These are phyloP conservation scores for Entamoeba moshkovskii DNA, from an alignment of 208 protist species.

Conservation along the genomic window DNA sequence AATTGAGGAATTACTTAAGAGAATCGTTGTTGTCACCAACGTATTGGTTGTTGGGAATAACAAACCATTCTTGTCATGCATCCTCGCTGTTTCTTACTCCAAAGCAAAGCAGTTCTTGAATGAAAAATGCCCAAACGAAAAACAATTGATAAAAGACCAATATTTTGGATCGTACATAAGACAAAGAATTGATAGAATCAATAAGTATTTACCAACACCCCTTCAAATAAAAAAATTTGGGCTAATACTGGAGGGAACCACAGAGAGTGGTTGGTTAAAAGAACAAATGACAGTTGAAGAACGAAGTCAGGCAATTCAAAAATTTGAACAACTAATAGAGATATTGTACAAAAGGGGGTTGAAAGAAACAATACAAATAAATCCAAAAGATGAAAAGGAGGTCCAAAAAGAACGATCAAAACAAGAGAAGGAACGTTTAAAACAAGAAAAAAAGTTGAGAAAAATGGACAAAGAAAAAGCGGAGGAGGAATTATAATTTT, in stretches of 20 bases:
- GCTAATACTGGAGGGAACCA: background rate
- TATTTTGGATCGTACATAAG: background rate
- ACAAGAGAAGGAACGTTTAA: background rate
- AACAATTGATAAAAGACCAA: background rate
- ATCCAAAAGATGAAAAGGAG: background rate
- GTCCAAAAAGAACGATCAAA: background rate
- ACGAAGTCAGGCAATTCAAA: background rate
- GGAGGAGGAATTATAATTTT: too few species aligned
- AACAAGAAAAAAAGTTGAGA: too few species aligned
- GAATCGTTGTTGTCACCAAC: background rate
- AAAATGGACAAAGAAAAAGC: too few species aligned
- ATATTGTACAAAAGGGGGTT: background rate
- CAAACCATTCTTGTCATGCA: background rate
- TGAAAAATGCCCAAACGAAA: background rate
- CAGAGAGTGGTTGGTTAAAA: background rate
- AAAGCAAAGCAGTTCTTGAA: background rate
- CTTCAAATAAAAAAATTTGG: background rate
- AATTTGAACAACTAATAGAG: background rate
- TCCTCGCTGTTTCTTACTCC: background rate
- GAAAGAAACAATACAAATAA: background rate
- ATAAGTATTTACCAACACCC: background rate
- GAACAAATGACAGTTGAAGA: background rate
- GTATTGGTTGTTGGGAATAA: background rate
- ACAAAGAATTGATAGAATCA: background rate
- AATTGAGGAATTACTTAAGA: background rate